A percentile compares a stretch with the other conserved stretches of the same genome.
Conservation (phyloP, 78 protist species). For the Ministeria vibrans region DNA sequence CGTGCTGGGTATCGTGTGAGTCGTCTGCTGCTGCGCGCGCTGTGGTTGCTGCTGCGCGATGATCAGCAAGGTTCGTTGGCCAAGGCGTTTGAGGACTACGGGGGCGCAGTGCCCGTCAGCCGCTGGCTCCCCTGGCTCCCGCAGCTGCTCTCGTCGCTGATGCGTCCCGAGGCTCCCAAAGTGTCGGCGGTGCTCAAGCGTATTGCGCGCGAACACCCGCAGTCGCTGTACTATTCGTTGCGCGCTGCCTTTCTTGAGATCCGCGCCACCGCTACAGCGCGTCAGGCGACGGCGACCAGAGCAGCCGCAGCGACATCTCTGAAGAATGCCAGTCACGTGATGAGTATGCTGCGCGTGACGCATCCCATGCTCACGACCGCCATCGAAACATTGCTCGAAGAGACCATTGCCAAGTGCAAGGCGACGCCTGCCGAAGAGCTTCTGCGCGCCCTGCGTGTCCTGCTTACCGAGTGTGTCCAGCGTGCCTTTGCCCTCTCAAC, state of each 20-base stretch:
- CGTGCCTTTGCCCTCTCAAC: slow-evolving; percentile 32
- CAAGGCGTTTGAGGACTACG: slow-evolving; percentile 10
- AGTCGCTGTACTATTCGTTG: slow-evolving; percentile 42
- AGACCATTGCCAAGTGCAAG: not conserved
- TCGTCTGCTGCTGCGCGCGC: not conserved
- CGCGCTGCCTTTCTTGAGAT: slow-evolving; percentile 15
- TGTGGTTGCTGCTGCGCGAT: slow-evolving; percentile 17
- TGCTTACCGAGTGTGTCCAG: slow-evolving; percentile 24
- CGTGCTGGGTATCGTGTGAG: slow-evolving; percentile 9
- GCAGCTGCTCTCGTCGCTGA: slow-evolving; percentile 37
- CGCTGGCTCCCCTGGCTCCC: slow-evolving; percentile 44
- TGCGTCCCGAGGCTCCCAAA: slow-evolving; percentile 7
- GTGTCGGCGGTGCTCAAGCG: not conserved
- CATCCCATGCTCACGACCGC: not conserved
- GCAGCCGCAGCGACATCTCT: not conserved
- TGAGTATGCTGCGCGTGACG: not conserved
- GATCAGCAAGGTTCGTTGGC: not conserved
- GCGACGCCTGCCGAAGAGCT: not conserved
- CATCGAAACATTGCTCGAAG: not conserved
- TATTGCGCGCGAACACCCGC: slow-evolving; percentile 33
- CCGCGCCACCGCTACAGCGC: not conserved
- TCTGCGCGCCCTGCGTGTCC: not conserved
- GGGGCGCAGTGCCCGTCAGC: slow-evolving; percentile 27
- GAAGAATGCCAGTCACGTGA: not conserved
- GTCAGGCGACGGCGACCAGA: too few species aligned